Conservation (phyloP, 176 grass and related monocot species). For the Triticum dicoccoides region DNA sequence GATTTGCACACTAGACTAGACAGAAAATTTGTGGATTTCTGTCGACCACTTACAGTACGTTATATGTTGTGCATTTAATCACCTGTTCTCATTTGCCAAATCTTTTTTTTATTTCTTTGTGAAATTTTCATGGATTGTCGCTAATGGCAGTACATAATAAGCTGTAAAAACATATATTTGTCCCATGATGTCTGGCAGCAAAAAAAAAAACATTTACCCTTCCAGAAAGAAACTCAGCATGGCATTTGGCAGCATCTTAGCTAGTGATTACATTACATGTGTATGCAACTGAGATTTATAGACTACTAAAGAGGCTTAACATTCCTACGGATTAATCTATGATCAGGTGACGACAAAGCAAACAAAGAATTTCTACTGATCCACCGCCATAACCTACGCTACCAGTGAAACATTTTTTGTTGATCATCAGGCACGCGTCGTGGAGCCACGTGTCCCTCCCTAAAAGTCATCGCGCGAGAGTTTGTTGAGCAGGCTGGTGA, state of each 20-base stretch:
- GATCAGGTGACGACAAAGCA: background rate
- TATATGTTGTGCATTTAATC: background rate
- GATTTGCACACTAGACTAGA: conserved; percentile 27
- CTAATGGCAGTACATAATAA: background rate
- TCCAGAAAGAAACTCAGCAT: background rate
- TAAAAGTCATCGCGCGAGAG: conserved; percentile 65
- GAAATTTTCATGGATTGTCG: background rate
- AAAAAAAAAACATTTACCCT: background rate
- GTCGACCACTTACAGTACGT: background rate
- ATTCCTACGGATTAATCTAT: conserved; percentile 7
- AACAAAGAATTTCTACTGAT: conserved; percentile 21
- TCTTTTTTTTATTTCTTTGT: background rate
- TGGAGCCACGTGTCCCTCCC: background rate
- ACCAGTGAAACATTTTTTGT: background rate
- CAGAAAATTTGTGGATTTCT: conserved; percentile 14
- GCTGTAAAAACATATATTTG: background rate
- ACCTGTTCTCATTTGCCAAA: background rate
- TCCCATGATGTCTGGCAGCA: background rate
- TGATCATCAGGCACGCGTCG: background rate
- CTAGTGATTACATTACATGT: background rate
- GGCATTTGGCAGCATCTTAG: conserved; percentile 9
- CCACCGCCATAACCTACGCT: background rate
- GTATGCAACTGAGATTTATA: background rate
- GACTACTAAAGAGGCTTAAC: background rate
- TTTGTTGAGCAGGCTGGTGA: conserved; percentile 60